Evolutionary conservation across 1,284 basidiomycete species (phyloP).

Genomic region (Volvariella volvacea): DNA sequence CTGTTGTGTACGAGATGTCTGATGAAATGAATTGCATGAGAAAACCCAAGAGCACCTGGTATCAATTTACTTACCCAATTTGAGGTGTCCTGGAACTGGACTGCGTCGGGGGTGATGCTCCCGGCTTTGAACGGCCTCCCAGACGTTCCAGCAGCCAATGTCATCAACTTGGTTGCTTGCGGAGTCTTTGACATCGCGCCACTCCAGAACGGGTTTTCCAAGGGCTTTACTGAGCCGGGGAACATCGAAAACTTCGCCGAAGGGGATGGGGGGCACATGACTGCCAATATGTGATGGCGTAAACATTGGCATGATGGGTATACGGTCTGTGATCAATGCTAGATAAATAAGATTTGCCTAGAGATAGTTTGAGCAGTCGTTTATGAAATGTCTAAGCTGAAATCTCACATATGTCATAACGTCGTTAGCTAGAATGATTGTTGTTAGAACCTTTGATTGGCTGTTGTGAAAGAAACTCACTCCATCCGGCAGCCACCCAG

Average conservation of each 20-base stretch:
- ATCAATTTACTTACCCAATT: slow-evolving; percentile 37
- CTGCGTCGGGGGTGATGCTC: slow-evolving; percentile 42
- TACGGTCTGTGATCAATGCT: slow-evolving; percentile 53
- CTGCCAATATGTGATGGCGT: slow-evolving; percentile 59
- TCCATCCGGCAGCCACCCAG: slow-evolving; percentile 68
- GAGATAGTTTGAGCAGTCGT: background rate
- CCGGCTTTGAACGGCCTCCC: slow-evolving; percentile 43
- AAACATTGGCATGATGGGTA: slow-evolving; percentile 59
- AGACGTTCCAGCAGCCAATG: slow-evolving; percentile 67
- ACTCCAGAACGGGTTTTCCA: slow-evolving; percentile 42
- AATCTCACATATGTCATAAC: slow-evolving; percentile 54
- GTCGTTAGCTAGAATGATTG: slow-evolving; percentile 47
- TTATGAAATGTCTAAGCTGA: background rate
- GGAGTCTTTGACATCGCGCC: slow-evolving; percentile 45
- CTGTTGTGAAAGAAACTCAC: slow-evolving; percentile 26
- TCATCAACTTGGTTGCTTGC: slow-evolving; percentile 38
- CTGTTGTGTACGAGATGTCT: slow-evolving; percentile 35
- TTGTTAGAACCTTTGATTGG: background rate
- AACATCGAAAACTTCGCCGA: slow-evolving; percentile 48
- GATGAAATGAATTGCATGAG: background rate
- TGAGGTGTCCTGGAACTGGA: slow-evolving; percentile 33
- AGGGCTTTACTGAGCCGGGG: slow-evolving; percentile 35
- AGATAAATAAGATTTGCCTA: slow-evolving; percentile 66
- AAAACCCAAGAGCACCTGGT: background rate
- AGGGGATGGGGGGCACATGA: slow-evolving; percentile 33